phyloP scores from a whole-genome alignment of 2,329 filamentous ascomycete genomes.

The Pseudocercospora macadamiae region DNA sequence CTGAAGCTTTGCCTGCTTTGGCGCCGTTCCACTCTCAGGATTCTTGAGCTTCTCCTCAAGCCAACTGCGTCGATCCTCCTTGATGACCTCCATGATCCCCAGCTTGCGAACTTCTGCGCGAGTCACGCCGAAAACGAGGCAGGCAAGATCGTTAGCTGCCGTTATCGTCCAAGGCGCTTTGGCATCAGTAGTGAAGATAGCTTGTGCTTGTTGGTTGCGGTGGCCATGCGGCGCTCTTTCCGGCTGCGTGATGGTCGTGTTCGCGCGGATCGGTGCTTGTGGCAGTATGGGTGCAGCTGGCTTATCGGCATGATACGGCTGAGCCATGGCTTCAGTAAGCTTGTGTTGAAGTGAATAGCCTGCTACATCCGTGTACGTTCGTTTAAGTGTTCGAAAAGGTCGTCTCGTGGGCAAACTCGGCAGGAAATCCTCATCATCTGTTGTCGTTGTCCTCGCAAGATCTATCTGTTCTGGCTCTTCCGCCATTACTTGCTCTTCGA shows the following conservation, averaged over 20 bases:
- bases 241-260: conserved; percentile 39
- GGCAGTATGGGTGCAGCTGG: conserved; percentile 47
- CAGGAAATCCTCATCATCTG: conserved; percentile 29
- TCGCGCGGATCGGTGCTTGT: conserved; percentile 38
- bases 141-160: conserved; percentile 93
- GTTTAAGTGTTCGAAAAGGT: conserved; percentile 60
- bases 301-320: conserved; percentile 71
- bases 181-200: conserved; percentile 95
- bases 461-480: conserved; percentile 18
- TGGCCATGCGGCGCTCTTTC: conserved; percentile 71
- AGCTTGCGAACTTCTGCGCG: conserved; percentile 91
- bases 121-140: conserved; percentile 98
- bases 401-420: conserved; percentile 48
- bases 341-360: conserved; percentile 76
- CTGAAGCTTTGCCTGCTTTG: conserved; percentile 26
- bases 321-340: conserved; percentile 80
- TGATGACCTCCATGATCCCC: conserved; percentile 92
- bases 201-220: conserved; percentile 90
- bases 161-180: conserved; percentile 93
- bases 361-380: conserved; percentile 83
- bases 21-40: conserved; percentile 50
- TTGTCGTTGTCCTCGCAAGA: conserved; percentile 16
- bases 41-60: conserved; percentile 80
- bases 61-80: conserved; percentile 86
- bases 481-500: conserved; percentile 10